Evolutionary conservation across 306 rosid species (phyloP).

Genomic region (Argentina anserina): DNA sequence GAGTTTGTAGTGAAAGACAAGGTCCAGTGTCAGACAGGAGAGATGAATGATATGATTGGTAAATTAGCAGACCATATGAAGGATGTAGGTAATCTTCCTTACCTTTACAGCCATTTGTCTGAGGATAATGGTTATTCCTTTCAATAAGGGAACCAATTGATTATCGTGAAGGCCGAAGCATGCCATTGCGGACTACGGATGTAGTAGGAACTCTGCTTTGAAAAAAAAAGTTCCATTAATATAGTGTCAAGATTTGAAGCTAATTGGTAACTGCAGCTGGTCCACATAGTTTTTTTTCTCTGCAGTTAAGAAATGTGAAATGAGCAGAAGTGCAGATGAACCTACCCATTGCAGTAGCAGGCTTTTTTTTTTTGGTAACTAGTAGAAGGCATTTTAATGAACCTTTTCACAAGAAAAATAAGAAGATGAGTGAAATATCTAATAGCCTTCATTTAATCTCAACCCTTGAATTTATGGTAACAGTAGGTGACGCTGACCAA

Average conservation of each 20-base stretch:
- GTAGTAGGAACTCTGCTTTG: too few relatives aligned
- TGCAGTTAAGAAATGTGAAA: too few relatives aligned
- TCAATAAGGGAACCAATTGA: background rate
- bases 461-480: too few relatives aligned
- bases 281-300: background rate
- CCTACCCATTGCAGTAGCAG: too few relatives aligned
- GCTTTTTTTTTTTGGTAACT: too few relatives aligned
- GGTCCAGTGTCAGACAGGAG: constrained; percentile 40
- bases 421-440: too few relatives aligned
- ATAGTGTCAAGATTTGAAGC: background rate
- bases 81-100: constrained; percentile 44
- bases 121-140: constrained; percentile 32
- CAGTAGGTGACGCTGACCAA: too few relatives aligned
- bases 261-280: background rate
- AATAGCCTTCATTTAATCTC: too few relatives aligned
- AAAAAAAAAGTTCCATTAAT: background rate
- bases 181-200: background rate
- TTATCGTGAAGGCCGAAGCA: background rate
- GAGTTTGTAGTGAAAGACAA: constrained; percentile 53
- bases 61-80: constrained; percentile 46
- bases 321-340: too few relatives aligned
- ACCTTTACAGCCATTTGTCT: constrained; percentile 23
- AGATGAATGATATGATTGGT: constrained; percentile 37
- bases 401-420: too few relatives aligned
- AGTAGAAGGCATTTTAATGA: too few relatives aligned